These are phyloP conservation scores for Phytophthora meadii DNA, from an alignment of 352 stramenopile species.

Conservation along the genomic window DNA sequence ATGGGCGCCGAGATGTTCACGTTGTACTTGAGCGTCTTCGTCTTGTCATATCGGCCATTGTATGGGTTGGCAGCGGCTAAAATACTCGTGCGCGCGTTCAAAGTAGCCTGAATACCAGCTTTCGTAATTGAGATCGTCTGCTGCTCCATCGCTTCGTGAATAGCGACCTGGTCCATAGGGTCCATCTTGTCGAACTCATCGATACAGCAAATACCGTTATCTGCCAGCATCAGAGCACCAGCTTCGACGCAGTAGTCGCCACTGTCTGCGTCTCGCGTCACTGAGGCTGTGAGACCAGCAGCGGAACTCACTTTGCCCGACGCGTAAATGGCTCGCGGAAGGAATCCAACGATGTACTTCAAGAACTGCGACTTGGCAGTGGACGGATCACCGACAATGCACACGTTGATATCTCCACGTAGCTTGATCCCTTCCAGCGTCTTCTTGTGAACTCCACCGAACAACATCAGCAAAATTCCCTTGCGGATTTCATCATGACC, in stretches of 20 bases:
- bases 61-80: constrained; percentile 99
- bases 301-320: constrained; percentile 98
- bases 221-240: constrained; percentile 98
- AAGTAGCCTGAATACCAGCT: constrained; percentile 98
- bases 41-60: constrained; percentile 94
- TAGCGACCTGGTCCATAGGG: constrained; percentile 97
- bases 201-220: constrained; percentile 99
- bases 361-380: constrained; percentile 99
- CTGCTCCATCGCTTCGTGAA: constrained; percentile 99
- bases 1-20: constrained; percentile 96
- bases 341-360: constrained; percentile 95
- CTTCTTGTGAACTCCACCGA: constrained; percentile 98
- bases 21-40: constrained; percentile 91
- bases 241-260: constrained; percentile 92
- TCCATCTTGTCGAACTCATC: constrained; percentile 99
- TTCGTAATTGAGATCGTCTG: constrained; percentile 99
- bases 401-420: constrained; percentile 99
- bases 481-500: constrained; percentile 95
- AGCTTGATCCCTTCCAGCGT: constrained; percentile 98
- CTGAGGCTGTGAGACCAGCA: constrained; percentile 97
- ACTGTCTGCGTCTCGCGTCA: constrained; percentile 95
- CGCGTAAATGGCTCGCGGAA: constrained; percentile 98
- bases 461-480: constrained; percentile 97
- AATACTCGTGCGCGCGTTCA: constrained; percentile 99
- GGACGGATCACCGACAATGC: constrained; percentile 97